Conservation (phyloP, 2,329 filamentous ascomycete species). For the Diaporthe sp. region DNA sequence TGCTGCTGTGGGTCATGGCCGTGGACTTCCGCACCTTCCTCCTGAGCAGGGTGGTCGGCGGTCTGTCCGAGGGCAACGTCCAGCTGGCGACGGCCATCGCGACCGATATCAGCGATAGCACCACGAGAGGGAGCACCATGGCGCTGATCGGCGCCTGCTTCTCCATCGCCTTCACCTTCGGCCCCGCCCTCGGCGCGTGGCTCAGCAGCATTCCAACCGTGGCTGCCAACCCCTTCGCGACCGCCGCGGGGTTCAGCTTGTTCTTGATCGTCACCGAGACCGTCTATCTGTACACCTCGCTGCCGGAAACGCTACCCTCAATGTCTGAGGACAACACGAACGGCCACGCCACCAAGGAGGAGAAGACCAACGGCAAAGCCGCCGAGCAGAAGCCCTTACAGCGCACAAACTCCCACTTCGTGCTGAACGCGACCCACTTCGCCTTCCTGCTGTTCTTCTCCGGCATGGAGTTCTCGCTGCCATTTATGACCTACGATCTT, state of each 20-base stretch:
- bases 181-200: conserved; percentile 90
- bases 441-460: conserved; percentile 96
- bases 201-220: conserved; percentile 83
- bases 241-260: conserved; percentile 89
- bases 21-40: conserved; percentile 97
- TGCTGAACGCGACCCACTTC: conserved; percentile 90
- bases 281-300: conserved; percentile 82
- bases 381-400: conserved; percentile 49
- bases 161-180: conserved; percentile 96
- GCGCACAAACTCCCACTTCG: conserved; percentile 84
- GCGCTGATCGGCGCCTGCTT: conserved; percentile 97
- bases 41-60: conserved; percentile 91
- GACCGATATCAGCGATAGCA: conserved; percentile 92
- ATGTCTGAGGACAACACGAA: conserved; percentile 53
- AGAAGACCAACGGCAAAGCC: conserved; percentile 45
- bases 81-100: conserved; percentile 97
- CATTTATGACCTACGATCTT: conserved; percentile 97
- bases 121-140: conserved; percentile 90
- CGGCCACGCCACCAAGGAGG: conserved; percentile 42
- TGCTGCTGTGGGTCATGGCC: conserved; percentile 93
- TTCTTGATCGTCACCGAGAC: conserved; percentile 89
- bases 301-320: conserved; percentile 88
- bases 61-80: conserved; percentile 95
- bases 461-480: conserved; percentile 93
- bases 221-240: conserved; percentile 91